Base-by-base conservation (phyloP, 805 yeast species). In the Barnettozyma salicaria region DNA sequence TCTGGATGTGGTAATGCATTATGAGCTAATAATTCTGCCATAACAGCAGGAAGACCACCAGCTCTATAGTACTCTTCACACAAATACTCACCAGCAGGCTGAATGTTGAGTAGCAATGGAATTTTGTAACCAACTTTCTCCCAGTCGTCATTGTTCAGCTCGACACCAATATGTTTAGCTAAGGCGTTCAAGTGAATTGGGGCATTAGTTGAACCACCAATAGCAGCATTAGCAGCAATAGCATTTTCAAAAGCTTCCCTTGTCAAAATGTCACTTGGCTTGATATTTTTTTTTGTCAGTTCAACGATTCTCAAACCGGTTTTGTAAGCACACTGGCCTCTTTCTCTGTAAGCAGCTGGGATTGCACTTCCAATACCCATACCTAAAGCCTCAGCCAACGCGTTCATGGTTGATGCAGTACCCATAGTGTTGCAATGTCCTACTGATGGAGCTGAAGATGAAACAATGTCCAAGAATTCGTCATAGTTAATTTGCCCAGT, bases 271-370 rank as follows among this genome's bases (percentile, higher is more conserved):
- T 25, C 27, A 25, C 27, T 25, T 12, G 27, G 27, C 3, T 16
- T 25, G 12, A 25, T 25, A 17, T 25, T 25, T 13, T 25, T 13
- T 25, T 25, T 25, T 10, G 27, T 25, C 27, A 25, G 14, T 10
- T 25, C 27, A 25, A 25, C 27, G 3, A 25, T 25, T 25, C 27
- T 25, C 27, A 25, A 25, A 4, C 27, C 27, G 7, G 27, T 25
- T 13, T 25, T 13, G 14, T 25, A 25, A 25, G 27, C 27, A 25
- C 27, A 25, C 12, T 25, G 27, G 14, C 27, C 27, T 25, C 27
- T 25, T 25, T 25, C 27, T 25, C 27, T 25, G 27, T 25, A 25
- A 8, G 27, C 27, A n/a, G 27, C 27, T 8, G 27, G 27, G 14
- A 25, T 25, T 8, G 27, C 27, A 25, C 27, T 25, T 2, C 27